Conservation (phyloP, 1,284 basidiomycete genomes). For the Somion occarium region DNA sequence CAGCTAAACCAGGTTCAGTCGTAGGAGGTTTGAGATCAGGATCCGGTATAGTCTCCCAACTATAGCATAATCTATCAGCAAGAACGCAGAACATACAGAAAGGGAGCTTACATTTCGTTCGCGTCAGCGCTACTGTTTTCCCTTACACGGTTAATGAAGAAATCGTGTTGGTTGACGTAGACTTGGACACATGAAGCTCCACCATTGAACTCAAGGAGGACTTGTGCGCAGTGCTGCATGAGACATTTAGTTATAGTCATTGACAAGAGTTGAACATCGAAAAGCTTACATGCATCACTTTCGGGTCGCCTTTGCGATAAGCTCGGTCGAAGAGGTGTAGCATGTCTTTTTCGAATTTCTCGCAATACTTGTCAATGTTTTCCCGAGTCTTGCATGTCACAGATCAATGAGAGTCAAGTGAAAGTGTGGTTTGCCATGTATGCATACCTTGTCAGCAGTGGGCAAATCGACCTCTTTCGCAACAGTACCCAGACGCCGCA, state of each 20-base stretch:
- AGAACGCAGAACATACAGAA: constrained; percentile 7
- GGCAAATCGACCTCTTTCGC: constrained; percentile 91
- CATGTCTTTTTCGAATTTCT: constrained; percentile 99
- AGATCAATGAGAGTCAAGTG: not conserved
- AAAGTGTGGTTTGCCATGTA: not conserved
- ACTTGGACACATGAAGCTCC: constrained; percentile 96
- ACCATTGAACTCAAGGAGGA: constrained; percentile 96
- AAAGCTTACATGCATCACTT: constrained; percentile 94
- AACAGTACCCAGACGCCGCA: constrained; percentile 85
- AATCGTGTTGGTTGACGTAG: constrained; percentile 99
- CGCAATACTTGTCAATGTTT: constrained; percentile 92
- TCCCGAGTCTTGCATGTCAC: constrained; percentile 61
- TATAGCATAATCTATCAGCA: constrained; percentile 26
- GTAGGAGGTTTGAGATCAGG: constrained; percentile 79
- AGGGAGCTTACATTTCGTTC: constrained; percentile 58
- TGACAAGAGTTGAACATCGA: not conserved
- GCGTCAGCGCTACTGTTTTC: constrained; percentile 52
- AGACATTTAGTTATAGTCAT: constrained; percentile 3
- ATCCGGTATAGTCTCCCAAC: constrained; percentile 80
- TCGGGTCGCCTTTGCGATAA: constrained; percentile 95
- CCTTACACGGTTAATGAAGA: constrained; percentile 89
- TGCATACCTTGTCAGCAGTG: constrained; percentile 67
- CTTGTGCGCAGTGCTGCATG: constrained; percentile 90
- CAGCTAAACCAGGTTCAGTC: constrained; percentile 74
- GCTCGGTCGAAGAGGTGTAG: constrained; percentile 92